Conservation (phyloP, 306 rosid genomes). For the Begonia peltatifolia region DNA sequence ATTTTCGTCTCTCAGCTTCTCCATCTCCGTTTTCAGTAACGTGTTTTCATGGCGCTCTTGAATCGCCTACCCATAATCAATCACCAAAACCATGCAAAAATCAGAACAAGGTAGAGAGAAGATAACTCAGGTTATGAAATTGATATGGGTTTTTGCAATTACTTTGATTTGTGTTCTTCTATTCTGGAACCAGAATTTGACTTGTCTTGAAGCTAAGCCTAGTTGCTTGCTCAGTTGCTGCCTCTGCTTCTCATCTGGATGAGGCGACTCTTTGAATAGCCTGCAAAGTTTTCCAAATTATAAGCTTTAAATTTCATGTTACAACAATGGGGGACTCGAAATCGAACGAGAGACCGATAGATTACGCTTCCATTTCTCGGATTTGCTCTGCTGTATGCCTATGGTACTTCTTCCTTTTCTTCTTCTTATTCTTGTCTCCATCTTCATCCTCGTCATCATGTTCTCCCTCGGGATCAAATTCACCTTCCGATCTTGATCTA, state of each 20-base stretch:
- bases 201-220: constrained; percentile 93
- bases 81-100: neutral
- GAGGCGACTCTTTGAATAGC: constrained; percentile 92
- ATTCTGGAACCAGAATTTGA: constrained; percentile 98
- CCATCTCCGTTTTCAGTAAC: constrained; percentile 73
- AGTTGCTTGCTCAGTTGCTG: constrained; percentile 85
- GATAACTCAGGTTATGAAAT: neutral
- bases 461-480: constrained; percentile 53
- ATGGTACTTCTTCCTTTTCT: constrained; percentile 89
- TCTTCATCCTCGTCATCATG: constrained; percentile 36
- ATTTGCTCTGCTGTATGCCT: constrained; percentile 84
- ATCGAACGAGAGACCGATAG: neutral
- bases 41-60: constrained; percentile 96
- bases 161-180: constrained; percentile 99
- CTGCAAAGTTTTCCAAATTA: constrained; percentile 22
- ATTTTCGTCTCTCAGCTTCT: constrained; percentile 66
- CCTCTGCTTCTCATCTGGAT: constrained; percentile 97
- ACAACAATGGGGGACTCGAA: neutral
- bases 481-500: constrained; percentile 85
- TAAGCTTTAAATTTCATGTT: neutral
- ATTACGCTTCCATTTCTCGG: constrained; percentile 93
- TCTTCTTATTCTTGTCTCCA: constrained; percentile 34
- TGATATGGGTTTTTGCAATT: neutral
- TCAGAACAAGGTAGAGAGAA: neutral
- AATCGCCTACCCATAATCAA: constrained; percentile 43